Conservation (phyloP, 148 eudicot genomes). For the Rhododendron williamsianum region DNA sequence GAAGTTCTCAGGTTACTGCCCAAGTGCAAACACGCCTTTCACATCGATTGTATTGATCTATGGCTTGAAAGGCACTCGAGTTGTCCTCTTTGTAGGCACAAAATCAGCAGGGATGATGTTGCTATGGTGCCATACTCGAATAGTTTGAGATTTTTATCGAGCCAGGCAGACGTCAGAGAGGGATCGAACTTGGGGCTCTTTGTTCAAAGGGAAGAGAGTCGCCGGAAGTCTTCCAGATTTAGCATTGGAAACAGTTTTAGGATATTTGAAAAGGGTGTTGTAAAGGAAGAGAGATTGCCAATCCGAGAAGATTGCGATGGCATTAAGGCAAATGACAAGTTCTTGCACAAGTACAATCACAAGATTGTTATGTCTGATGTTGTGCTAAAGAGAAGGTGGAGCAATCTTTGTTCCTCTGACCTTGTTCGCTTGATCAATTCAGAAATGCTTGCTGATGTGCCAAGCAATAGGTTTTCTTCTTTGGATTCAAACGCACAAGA, state of each 20-base stretch:
- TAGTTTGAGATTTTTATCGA: slow-evolving; percentile 37
- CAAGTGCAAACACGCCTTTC: slow-evolving; percentile 78
- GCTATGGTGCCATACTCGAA: slow-evolving; percentile 16
- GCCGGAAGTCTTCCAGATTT: slow-evolving; percentile 33
- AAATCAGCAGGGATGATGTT: slow-evolving; percentile 40
- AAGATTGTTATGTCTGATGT: slow-evolving; percentile 54
- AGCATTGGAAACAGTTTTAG: slow-evolving; percentile 47
- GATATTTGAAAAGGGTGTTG: slow-evolving; percentile 9
- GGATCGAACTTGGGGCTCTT: slow-evolving; percentile 38
- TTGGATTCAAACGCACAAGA: slow-evolving; percentile 4
- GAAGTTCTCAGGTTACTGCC: slow-evolving; percentile 63
- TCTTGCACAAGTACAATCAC: slow-evolving; percentile 59
- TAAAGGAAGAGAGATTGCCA: not conserved
- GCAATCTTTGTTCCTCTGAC: not conserved
- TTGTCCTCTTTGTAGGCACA: slow-evolving; percentile 73
- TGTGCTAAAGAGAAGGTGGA: slow-evolving; percentile 69
- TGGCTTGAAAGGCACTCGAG: slow-evolving; percentile 73
- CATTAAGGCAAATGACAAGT: not conserved
- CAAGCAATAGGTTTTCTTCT: slow-evolving; percentile 42
- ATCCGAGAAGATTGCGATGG: not conserved
- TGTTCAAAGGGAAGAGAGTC: slow-evolving; percentile 46
- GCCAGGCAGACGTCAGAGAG: slow-evolving; percentile 15
- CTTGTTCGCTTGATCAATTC: slow-evolving; percentile 38
- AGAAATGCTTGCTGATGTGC: slow-evolving; percentile 47
- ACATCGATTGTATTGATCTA: slow-evolving; percentile 56